phyloP scores from a whole-genome alignment of 805 yeast species.

The Metschnikowia noctiluminum region DNA sequence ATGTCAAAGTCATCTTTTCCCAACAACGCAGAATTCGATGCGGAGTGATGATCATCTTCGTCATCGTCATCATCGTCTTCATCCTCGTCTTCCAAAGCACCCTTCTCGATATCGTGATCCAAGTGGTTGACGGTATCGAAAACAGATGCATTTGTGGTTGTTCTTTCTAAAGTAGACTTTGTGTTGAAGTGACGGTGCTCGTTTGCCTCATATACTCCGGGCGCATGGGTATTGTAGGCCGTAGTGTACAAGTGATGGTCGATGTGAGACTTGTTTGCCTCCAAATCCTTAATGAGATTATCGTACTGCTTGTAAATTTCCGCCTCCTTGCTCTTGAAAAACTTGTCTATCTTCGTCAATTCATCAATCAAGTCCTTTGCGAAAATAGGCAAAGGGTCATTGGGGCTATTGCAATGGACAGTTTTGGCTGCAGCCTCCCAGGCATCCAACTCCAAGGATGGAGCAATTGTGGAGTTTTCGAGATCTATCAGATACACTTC shows the following conservation, averaged over 20 bases:
- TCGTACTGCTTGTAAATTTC: slow-evolving; percentile 46
- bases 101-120: slow-evolving; percentile 29
- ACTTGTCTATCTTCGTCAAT: slow-evolving; percentile 49
- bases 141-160: slow-evolving; percentile 25
- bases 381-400: slow-evolving; percentile 42
- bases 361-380: slow-evolving; percentile 46
- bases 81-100: slow-evolving; percentile 28
- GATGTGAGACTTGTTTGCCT: slow-evolving; percentile 24
- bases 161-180: slow-evolving; percentile 21
- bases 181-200: slow-evolving; percentile 22
- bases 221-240: slow-evolving; percentile 18
- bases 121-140: slow-evolving; percentile 27
- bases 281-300: slow-evolving; percentile 46
- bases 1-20: slow-evolving; percentile 23
- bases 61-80: slow-evolving; percentile 30
- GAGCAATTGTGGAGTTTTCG: slow-evolving; percentile 18
- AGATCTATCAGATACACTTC: slow-evolving; percentile 16
- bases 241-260: slow-evolving; percentile 27
- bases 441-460: slow-evolving; percentile 15
- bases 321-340: slow-evolving; percentile 46
- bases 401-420: slow-evolving; percentile 6
- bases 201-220: slow-evolving; percentile 8
- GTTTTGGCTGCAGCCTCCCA: slow-evolving; percentile 13
- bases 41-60: slow-evolving; percentile 17
- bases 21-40: slow-evolving; percentile 25